A percentile compares a stretch with the other conserved stretches of the same genome.
These are phyloP conservation scores for Ambrosia trifida DNA, from an alignment of 129 eudicot species.

Conservation along the genomic window DNA sequence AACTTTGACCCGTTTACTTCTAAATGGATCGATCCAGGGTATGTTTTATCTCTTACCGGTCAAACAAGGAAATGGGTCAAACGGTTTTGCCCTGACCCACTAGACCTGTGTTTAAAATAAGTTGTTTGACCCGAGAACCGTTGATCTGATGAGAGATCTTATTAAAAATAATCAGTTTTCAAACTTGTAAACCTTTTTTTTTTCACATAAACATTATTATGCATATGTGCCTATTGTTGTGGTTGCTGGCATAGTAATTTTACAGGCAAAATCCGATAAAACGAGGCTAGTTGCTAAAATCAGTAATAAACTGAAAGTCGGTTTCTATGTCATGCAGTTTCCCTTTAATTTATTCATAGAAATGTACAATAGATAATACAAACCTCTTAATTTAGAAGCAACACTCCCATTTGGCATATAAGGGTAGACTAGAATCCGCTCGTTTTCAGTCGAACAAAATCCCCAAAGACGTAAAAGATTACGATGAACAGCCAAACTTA, in stretches of 20 bases:
- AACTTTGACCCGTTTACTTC: not conserved
- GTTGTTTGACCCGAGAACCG: not conserved
- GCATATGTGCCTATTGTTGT: not conserved
- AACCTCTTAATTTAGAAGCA: constrained; percentile 85
- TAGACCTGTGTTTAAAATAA: not conserved
- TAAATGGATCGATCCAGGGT: not conserved
- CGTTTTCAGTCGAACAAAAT: constrained; percentile 82
- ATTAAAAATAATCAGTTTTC: not conserved
- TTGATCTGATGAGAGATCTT: not conserved
- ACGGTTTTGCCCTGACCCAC: not conserved
- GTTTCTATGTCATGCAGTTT: not conserved
- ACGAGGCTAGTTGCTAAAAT: not conserved
- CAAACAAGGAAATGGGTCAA: not conserved
- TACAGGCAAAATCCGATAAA: not conserved
- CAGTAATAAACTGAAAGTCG: not conserved
- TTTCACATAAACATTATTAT: not conserved
- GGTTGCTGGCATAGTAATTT: not conserved
- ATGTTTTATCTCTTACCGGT: constrained; percentile 3
- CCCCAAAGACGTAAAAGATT: constrained; percentile 95
- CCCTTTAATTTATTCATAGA: not conserved
- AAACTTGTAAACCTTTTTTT: not conserved
- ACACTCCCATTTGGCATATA: constrained; percentile 94
- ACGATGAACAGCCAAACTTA: constrained; percentile 91
- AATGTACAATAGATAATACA: constrained; percentile 7
- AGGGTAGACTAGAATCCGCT: constrained; percentile 90